Evolutionary conservation across 306 rosid species (phyloP), one percentile per base, ranked within the genome.

Genomic region (Inga laurina): DNA sequence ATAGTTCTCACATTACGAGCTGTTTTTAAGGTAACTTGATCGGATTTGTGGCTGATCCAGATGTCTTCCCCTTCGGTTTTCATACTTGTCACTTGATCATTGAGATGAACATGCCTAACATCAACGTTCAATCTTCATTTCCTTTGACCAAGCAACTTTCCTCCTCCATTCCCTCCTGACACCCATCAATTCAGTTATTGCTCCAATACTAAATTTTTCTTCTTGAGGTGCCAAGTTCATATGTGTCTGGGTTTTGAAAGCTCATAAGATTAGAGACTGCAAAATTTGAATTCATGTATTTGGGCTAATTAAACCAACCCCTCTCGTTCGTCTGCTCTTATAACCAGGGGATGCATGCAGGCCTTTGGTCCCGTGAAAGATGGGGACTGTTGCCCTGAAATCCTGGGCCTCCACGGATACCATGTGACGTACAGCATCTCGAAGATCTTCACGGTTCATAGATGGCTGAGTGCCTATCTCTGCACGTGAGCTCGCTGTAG

Each of bases 401-500:
- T 32, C 77, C 10, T 27, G 45, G 77, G 44, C 74, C 12, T 67
- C 46, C 61, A 52, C 35, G 3, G 14, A 27, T 64, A 74, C 49
- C 77, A 74, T 21, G 65, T 52, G 48, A 75, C 19, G 10, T 14
- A n/a, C 1, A 27, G 39, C 2, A 34, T 48, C 41, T 15, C 77
- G 43, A 27, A 73, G 35, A 37, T 21, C n/a, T 59, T 46, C 77
- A 48, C 32, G 9, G 43, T 3, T 27, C 77, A 48, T 30, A 30
- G 43, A 73, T 73, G 61, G 22, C 12, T 44, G 32, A 14, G 18
- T 27, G 41, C 4, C 15, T 35, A 24, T 54, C 18, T 12, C 59
- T 14, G 43, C 78, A 51, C 78, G 78, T 74, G 78, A 74, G 39
- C 65, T 74, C 27, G 21, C 64, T 21, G 27, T 57, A n/a, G 10